Evolutionary conservation across 306 rosid species (phyloP).

Genomic region (Cotoneaster glaucophyllus): DNA sequence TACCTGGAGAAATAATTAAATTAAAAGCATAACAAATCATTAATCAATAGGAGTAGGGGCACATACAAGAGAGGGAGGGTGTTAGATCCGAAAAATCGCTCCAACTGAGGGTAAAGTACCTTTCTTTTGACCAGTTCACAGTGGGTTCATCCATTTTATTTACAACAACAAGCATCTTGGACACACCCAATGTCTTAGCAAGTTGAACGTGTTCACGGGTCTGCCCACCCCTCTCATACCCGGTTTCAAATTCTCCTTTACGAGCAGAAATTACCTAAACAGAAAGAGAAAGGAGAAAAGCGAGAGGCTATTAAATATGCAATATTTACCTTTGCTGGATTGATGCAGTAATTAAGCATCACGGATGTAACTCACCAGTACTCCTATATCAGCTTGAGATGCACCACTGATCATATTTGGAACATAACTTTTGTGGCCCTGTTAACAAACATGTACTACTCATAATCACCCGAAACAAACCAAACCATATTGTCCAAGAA

Average conservation of each 20-base stretch:
- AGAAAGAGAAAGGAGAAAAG: neutral
- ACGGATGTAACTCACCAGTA: slow-evolving; percentile 51
- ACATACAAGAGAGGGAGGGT: neutral
- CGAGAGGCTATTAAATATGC: neutral
- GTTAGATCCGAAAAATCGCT: neutral
- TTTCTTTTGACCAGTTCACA: slow-evolving; percentile 90
- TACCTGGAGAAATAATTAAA: slow-evolving; percentile 46
- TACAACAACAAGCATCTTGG: slow-evolving; percentile 83
- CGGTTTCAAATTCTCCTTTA: slow-evolving; percentile 98
- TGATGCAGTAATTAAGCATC: neutral
- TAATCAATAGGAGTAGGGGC: neutral
- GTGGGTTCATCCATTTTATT: slow-evolving; percentile 99
- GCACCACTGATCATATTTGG: slow-evolving; percentile 99
- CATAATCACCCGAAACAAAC: neutral
- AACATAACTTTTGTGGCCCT: slow-evolving; percentile 99
- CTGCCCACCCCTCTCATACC: slow-evolving; percentile 99
- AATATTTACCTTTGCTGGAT: neutral
- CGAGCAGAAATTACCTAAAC: slow-evolving; percentile 91
- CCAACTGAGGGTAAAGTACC: slow-evolving; percentile 33
- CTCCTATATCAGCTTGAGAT: slow-evolving; percentile 97
- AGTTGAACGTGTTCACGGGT: slow-evolving; percentile 98
- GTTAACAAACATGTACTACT: slow-evolving; percentile 17
- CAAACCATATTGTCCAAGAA: neutral
- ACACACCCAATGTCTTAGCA: slow-evolving; percentile 92
- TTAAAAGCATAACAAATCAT: neutral